These are phyloP conservation scores for Solanum ossicruentum DNA, from an alignment of 257 asterid genomes.

Conservation along the genomic window DNA sequence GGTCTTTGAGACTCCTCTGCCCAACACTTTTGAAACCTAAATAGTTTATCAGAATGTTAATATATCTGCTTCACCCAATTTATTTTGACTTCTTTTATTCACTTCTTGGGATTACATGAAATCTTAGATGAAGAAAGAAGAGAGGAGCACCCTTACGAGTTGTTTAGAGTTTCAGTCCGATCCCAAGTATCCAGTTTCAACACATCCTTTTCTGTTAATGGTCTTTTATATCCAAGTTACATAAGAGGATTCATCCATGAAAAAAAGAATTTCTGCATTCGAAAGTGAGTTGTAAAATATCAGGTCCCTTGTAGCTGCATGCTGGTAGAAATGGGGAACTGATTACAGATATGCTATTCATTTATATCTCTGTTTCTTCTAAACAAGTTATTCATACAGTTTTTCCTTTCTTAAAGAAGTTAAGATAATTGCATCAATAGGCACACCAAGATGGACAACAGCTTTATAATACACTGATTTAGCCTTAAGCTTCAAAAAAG, in stretches of 20 bases:
- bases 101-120: background rate
- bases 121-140: background rate
- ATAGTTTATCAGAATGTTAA: background rate
- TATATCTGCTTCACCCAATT: background rate
- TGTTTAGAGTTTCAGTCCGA: conserved; percentile 71
- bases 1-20: conserved; percentile 57
- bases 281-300: conserved; percentile 3
- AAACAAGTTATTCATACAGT: background rate
- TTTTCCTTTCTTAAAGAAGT: background rate
- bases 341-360: background rate
- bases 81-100: background rate
- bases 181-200: conserved; percentile 98
- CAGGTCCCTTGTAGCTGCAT: conserved; percentile 1
- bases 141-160: conserved; percentile 35
- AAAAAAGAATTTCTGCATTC: conserved; percentile 33
- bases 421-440: background rate
- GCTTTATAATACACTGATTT: background rate
- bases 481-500: background rate
- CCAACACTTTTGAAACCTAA: conserved; percentile 87
- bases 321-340: background rate
- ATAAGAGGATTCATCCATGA: conserved; percentile 39
- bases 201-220: conserved; percentile 93
- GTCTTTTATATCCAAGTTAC: conserved; percentile 81
- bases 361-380: background rate
- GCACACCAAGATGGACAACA: background rate